A percentile compares a stretch with the other conserved stretches of the same genome.
Evolutionary conservation across 257 asterid species (phyloP).

Genomic region (Solanum habrochaites): DNA sequence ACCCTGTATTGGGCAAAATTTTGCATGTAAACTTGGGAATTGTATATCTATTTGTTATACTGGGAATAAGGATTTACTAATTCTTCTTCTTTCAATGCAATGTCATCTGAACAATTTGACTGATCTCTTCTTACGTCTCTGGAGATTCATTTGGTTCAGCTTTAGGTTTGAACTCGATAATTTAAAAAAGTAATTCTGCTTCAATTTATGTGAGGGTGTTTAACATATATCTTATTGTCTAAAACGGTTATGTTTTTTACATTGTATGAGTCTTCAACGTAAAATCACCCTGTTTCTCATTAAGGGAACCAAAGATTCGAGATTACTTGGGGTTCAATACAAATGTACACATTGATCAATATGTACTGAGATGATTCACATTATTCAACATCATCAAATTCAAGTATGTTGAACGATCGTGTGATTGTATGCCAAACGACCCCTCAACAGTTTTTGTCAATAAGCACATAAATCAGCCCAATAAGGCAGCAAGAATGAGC

Average conservation of each 20-base stretch:
- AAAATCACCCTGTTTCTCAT: not conserved
- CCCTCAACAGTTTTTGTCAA: not conserved
- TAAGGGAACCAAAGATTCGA: not conserved
- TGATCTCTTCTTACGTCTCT: not conserved
- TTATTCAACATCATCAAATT: not conserved
- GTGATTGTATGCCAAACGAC: not conserved
- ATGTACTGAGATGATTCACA: not conserved
- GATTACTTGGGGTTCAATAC: not conserved
- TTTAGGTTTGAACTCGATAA: not conserved
- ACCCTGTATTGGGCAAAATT: constrained; percentile 7
- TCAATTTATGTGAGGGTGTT: not conserved
- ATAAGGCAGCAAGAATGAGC: not conserved
- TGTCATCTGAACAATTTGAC: not conserved
- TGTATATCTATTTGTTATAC: not conserved
- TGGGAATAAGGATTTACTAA: not conserved
- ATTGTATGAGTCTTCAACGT: not conserved
- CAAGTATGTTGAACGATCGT: not conserved
- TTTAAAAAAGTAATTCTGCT: not conserved
- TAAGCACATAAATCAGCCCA: not conserved
- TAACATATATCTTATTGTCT: not conserved
- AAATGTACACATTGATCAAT: not conserved
- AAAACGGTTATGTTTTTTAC: not conserved
- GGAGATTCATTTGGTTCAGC: not conserved
- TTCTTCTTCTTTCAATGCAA: not conserved
- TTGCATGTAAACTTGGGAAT: constrained; percentile 2